Base-by-base conservation (phyloP, 495 filamentous ascomycete species). In the Talaromyces liani region DNA sequence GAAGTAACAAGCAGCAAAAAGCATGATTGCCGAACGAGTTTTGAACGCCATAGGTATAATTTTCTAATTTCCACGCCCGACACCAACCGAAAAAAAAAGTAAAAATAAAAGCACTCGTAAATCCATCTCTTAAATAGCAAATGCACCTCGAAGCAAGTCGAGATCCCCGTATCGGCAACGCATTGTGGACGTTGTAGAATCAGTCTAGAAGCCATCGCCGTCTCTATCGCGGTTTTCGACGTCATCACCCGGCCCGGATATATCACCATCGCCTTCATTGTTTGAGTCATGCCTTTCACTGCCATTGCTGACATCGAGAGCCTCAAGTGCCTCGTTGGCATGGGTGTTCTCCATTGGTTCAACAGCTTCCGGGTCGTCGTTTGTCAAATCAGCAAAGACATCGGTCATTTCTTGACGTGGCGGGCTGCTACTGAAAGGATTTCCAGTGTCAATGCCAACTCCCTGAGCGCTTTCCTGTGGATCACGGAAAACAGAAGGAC, bases 341-440 rank as follows among this genome's bases (percentile, higher is more conserved):
- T 81, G 79, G 8, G 73, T 73, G 62, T 79, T 81, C 58, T 80
- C 77, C 73, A 80, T 78, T 12, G 69, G 65, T 54, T 73, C 61
- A 14, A 79, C 76, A 12, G 65, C 67, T 5, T 79, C 75, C 5
- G 65, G 68, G 61, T 80, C 78, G 66, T 81, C 73, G 55, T 81
- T 81, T 0, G 77, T 81, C 34, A 81, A 60, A 31, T 80, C 77
- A 6, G 77, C 77, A 66, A 81, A 81, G 10, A 81, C 72, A 63
- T 81, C 77, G 56, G 79, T 78, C 34, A 80, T 63, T 41, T 79
- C 73, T 57, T 72, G 72, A 20, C 75, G 76, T 64, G 77, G 77
- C 16, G 64, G 64, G 58, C 77, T 80, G 51, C 79, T 80, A 61
- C 71, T 68, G 54, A 73, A 72, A 8, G 71, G 72, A 55, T 70